Base-by-base conservation (phyloP, 2,329 filamentous ascomycete species). In the Cercospora zeina region DNA sequence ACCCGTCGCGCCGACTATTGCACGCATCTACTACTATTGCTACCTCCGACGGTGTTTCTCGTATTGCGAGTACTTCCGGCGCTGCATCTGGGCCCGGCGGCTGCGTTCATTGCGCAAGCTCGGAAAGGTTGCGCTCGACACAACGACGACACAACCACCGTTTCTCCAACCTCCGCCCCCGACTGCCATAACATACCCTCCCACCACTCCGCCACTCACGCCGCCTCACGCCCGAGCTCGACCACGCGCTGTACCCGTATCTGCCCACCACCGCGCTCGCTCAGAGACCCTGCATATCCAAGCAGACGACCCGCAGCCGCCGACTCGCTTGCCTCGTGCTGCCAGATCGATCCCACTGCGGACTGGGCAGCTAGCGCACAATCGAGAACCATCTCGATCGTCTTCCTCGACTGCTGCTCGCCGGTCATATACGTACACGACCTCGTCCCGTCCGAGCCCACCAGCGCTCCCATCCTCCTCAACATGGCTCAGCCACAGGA, bases 401-500 rank as follows among this genome's bases (percentile, higher is more conserved):
- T 13, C 16, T 45, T 21, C 19, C 16, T 45, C 19, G 13, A 45
- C 39, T 24, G 39, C 19, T 45, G 19, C 39, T 45, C 39, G 19
- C 39, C 39, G 39, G 16, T 16, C 39, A 45, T 16, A 45, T 45
- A 45, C 39, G 39, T 45, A 8, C 10, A 21, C 19, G 39, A 45
- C 19, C 19, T 6, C 19, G 21, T 21, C 39, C 21, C 39, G 10
- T 45, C 16, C 39, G 39, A 45, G 39, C 39, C 39, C 39, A 45
- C 39, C 39, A 19, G 39, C 39, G 19, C 21, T 34, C 49, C 53
- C 63, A 60, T 19, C 16, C 55, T 45, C 59, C 55, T 45, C 59
- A 68, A 55, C 53, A 76, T 76, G 74, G 73, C 74, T 64, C 71
- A 74, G 66, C 34, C 56, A 37, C 71, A 74, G 62, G 73, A 75